Conservation (phyloP, 305 asterid species). For the Fraxinus greggii region DNA sequence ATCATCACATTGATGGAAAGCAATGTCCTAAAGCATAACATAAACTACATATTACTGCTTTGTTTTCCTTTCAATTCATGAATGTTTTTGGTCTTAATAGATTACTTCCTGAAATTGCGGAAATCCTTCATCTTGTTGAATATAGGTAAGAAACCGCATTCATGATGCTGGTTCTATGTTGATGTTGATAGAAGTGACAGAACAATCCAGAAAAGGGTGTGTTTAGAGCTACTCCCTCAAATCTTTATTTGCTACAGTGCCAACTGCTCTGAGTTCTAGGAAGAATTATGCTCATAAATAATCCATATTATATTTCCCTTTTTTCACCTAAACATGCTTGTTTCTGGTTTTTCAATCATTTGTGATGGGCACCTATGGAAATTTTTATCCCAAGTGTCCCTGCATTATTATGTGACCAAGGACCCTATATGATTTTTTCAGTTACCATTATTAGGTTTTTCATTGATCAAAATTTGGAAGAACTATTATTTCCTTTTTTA, state of each 20-base stretch:
- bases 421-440: neutral
- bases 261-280: neutral
- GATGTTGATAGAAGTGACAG: constrained; percentile 85
- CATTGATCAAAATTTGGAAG: neutral
- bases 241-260: neutral
- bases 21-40: neutral
- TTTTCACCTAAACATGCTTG: constrained; percentile 12
- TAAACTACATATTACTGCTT: neutral
- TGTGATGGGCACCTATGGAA: neutral
- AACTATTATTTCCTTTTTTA: neutral
- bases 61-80: neutral
- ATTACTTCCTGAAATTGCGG: constrained; percentile 20
- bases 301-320: neutral
- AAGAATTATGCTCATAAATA: constrained; percentile 4
- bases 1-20: neutral
- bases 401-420: neutral
- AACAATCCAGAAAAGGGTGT: constrained; percentile 80
- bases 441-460: neutral
- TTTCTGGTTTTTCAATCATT: neutral
- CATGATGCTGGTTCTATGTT: constrained; percentile 72
- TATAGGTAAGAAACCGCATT: constrained; percentile 66
- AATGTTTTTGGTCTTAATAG: neutral
- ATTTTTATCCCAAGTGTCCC: neutral
- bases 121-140: constrained; percentile 10
- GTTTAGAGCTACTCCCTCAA: neutral